Conservation (phyloP, 2,329 filamentous ascomycete species). For the Aureobasidium uvarum region DNA sequence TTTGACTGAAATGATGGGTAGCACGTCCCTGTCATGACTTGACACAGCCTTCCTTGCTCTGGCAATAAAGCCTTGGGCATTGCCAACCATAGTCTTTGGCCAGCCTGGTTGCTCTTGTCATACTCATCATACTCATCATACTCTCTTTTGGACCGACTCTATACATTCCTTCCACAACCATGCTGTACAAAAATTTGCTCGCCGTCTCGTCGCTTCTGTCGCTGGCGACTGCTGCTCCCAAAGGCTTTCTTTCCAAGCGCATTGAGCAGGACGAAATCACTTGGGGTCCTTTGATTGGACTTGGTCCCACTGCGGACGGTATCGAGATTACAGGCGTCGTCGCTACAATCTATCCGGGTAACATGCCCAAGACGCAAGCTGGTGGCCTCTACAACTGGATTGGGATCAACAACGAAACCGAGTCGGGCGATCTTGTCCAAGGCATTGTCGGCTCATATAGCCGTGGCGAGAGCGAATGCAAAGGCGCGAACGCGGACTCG, state of each 20-base stretch:
- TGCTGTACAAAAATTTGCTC: slow-evolving; percentile 10
- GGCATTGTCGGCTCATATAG: slow-evolving; percentile 31
- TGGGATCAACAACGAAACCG: slow-evolving; percentile 33
- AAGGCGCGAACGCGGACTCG: slow-evolving; percentile 30
- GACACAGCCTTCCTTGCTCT: not conserved
- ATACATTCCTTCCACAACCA: not conserved
- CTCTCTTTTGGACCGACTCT: not conserved
- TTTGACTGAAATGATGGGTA: not conserved
- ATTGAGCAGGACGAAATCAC: slow-evolving; percentile 16
- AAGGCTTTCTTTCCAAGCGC: not conserved
- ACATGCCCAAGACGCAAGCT: slow-evolving; percentile 32
- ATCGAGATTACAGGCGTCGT: slow-evolving; percentile 31
- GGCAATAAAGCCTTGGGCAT: not conserved
- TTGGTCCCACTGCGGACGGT: slow-evolving; percentile 31
- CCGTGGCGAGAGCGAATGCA: slow-evolving; percentile 32
- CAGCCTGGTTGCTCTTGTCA: slow-evolving; percentile 17
- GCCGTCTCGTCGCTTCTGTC: slow-evolving; percentile 18
- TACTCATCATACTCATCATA: not conserved
- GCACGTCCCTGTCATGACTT: slow-evolving; percentile 10
- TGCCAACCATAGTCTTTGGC: not conserved
- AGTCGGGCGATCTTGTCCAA: slow-evolving; percentile 34
- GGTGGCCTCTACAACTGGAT: slow-evolving; percentile 35
- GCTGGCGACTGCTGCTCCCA: slow-evolving; percentile 16
- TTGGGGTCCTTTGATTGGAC: slow-evolving; percentile 33
- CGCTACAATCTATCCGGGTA: slow-evolving; percentile 35